Evolutionary conservation across 768 basidiomycete genomes (phyloP).

Genomic region (Tephrocybe rancida): DNA sequence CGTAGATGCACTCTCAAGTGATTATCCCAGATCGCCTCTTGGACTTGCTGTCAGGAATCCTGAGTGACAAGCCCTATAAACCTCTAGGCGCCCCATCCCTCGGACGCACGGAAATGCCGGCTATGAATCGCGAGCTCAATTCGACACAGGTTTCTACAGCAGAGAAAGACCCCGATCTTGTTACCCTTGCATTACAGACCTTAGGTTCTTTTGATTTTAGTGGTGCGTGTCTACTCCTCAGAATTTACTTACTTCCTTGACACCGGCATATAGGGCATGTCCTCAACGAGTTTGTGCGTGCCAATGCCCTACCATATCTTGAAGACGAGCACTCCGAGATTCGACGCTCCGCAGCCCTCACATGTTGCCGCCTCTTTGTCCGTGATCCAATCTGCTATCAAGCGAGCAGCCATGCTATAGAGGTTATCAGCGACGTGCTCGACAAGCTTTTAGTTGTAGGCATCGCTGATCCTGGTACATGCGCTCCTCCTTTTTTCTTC

Average conservation of each 20-base stretch:
- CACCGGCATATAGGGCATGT: slow-evolving; percentile 66
- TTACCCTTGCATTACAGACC: slow-evolving; percentile 84
- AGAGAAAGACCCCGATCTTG: slow-evolving; percentile 66
- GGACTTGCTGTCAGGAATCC: slow-evolving; percentile 77
- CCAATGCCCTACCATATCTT: slow-evolving; percentile 88
- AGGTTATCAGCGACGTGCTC: slow-evolving; percentile 96
- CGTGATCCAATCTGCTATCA: slow-evolving; percentile 96
- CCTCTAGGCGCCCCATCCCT: slow-evolving; percentile 84
- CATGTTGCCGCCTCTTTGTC: slow-evolving; percentile 90
- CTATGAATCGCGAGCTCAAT: slow-evolving; percentile 53
- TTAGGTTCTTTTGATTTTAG: slow-evolving; percentile 94
- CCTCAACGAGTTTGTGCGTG: slow-evolving; percentile 94
- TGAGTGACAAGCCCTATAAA: slow-evolving; percentile 85
- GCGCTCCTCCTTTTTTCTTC: slow-evolving; percentile 3
- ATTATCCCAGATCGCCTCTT: slow-evolving; percentile 75
- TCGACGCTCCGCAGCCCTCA: slow-evolving; percentile 85
- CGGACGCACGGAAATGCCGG: slow-evolving; percentile 51
- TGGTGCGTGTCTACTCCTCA: slow-evolving; percentile 45
- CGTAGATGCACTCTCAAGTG: not conserved
- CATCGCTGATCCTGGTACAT: slow-evolving; percentile 90
- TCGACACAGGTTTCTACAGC: slow-evolving; percentile 50
- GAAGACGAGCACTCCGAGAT: slow-evolving; percentile 92
- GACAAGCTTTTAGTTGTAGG: slow-evolving; percentile 95
- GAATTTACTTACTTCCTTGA: slow-evolving; percentile 1
- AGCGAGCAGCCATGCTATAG: slow-evolving; percentile 93